These are phyloP conservation scores for Xylariomycetidae sp. DNA, from an alignment of 2,329 filamentous ascomycete genomes.

Conservation along the genomic window DNA sequence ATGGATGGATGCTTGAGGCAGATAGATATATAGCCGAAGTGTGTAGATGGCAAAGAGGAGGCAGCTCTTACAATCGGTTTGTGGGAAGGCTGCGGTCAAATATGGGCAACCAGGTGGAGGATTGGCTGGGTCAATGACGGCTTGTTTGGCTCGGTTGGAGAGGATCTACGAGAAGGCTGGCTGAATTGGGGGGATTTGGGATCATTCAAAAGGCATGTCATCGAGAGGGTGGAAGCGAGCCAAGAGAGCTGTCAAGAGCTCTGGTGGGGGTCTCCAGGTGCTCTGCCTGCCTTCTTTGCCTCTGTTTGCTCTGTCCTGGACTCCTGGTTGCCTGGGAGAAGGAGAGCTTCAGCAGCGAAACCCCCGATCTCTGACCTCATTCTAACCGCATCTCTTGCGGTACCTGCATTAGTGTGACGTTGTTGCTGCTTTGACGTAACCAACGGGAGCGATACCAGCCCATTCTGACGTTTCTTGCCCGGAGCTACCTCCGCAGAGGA, in stretches of 20 bases:
- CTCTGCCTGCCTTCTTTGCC: background rate
- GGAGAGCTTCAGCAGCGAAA: background rate
- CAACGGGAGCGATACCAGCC: too few species aligned
- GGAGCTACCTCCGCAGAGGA: slow-evolving; percentile 1
- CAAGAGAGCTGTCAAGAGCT: background rate
- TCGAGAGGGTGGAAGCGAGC: background rate
- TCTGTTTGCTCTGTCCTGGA: too few species aligned
- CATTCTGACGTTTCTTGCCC: too few species aligned
- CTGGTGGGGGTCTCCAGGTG: background rate
- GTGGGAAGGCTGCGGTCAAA: background rate
- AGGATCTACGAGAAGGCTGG: too few species aligned
- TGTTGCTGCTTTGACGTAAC: too few species aligned
- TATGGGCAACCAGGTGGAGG: background rate
- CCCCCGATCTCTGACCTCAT: background rate
- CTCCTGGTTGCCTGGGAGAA: too few species aligned
- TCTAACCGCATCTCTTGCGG: too few species aligned
- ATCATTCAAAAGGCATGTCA: background rate
- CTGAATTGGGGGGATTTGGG: background rate
- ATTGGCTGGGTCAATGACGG: background rate
- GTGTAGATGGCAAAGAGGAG: background rate
- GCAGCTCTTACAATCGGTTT: background rate
- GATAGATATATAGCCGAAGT: background rate
- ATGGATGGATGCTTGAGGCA: background rate
- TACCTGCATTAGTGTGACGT: slow-evolving; percentile 1
- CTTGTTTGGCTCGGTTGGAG: too few species aligned